Evolutionary conservation across 2,329 filamentous ascomycete genomes (phyloP).

Genomic region (Xylaria sp.): DNA sequence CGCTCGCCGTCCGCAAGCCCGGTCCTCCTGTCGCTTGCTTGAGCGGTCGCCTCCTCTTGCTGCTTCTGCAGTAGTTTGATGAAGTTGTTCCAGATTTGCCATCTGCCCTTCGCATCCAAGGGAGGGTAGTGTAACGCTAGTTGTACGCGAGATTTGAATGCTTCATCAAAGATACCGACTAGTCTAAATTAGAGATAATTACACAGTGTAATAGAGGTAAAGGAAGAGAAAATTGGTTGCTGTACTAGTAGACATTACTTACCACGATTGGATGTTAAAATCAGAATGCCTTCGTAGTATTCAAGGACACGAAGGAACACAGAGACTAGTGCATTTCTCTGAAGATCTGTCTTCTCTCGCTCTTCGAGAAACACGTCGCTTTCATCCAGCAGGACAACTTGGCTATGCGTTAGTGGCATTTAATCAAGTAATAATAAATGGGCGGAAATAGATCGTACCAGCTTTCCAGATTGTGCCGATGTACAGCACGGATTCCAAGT

Average conservation of each 20-base stretch:
- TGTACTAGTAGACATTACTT: too few species aligned
- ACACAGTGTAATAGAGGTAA: too few species aligned
- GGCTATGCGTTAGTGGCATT: too few species aligned
- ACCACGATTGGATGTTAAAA: constrained; percentile 57
- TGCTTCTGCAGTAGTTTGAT: constrained; percentile 16
- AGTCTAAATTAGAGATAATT: too few species aligned
- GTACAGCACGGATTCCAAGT: constrained; percentile 39
- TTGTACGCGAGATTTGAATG: constrained; percentile 42
- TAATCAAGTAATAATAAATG: too few species aligned
- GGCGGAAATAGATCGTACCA: too few species aligned
- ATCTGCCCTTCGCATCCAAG: constrained; percentile 26
- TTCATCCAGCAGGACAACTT: constrained; percentile 36
- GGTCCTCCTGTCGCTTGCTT: too few species aligned
- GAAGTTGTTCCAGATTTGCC: constrained; percentile 43
- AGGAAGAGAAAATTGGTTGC: too few species aligned
- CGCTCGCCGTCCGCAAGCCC: too few species aligned
- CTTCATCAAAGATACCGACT: constrained; percentile 43
- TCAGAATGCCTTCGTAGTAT: constrained; percentile 56
- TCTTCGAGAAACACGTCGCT: constrained; percentile 31
- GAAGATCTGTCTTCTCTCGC: constrained; percentile 35
- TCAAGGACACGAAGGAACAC: constrained; percentile 54
- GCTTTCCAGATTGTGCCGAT: constrained; percentile 43
- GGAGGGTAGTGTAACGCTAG: constrained; percentile 41
- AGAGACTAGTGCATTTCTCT: constrained; percentile 41
- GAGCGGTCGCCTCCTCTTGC: neutral